Conservation (phyloP, 2,329 filamentous ascomycete genomes). For the Scedosporium dehoogii region DNA sequence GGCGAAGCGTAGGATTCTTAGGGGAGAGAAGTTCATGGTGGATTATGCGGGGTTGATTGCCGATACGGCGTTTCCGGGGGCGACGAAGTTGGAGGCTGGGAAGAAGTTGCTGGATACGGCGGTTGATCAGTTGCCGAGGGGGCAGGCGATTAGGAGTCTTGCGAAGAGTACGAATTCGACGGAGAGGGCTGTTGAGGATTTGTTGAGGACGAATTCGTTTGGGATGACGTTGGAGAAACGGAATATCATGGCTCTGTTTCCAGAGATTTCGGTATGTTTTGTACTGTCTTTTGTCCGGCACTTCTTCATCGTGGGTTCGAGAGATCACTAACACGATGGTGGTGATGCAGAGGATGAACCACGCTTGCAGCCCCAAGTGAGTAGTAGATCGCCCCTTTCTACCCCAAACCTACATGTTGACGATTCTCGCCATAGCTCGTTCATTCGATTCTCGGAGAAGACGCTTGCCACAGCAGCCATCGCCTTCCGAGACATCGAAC, state of each 20-base stretch:
- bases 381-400: slow-evolving; percentile 1
- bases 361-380: slow-evolving; percentile 20
- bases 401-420: background rate
- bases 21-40: slow-evolving; percentile 24
- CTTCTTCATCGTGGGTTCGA: background rate
- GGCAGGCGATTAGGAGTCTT: slow-evolving; percentile 17
- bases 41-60: slow-evolving; percentile 23
- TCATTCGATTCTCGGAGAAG: slow-evolving; percentile 15
- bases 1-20: slow-evolving; percentile 20
- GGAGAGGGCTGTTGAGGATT: slow-evolving; percentile 20
- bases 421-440: slow-evolving; percentile 13
- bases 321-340: slow-evolving; percentile 2
- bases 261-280: slow-evolving; percentile 15
- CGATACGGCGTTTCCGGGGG: slow-evolving; percentile 19
- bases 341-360: slow-evolving; percentile 12
- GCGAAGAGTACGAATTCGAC: slow-evolving; percentile 15
- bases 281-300: background rate
- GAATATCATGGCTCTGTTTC: slow-evolving; percentile 16
- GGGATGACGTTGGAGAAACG: slow-evolving; percentile 10
- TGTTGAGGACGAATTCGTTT: slow-evolving; percentile 25
- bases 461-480: slow-evolving; percentile 16
- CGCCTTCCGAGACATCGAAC: slow-evolving; percentile 15
- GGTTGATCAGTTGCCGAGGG: slow-evolving; percentile 18
- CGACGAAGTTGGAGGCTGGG: slow-evolving; percentile 18
- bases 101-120: slow-evolving; percentile 19